A percentile compares a stretch with the other conserved stretches of the same genome.
Evolutionary conservation across 805 yeast genomes (phyloP).

Genomic region (Candida patagonica): DNA sequence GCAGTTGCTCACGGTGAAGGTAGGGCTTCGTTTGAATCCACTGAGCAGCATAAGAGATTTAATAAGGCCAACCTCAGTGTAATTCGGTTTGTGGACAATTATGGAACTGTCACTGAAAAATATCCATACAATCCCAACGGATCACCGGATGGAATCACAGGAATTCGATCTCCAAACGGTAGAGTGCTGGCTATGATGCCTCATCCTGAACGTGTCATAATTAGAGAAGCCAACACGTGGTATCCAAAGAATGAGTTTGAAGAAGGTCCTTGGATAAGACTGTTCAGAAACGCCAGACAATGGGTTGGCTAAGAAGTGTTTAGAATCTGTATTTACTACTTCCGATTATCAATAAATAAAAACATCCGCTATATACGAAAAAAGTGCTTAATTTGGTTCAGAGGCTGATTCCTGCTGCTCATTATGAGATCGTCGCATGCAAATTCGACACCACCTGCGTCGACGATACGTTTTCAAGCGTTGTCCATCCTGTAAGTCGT

Average conservation of each 20-base stretch:
- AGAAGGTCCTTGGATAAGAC: constrained; percentile 90
- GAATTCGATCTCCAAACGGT: constrained; percentile 82
- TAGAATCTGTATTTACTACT: background rate
- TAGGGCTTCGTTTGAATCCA: constrained; percentile 59
- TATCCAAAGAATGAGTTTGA: constrained; percentile 72
- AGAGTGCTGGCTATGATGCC: constrained; percentile 99
- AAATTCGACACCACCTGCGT: constrained; percentile 20
- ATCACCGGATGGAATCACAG: constrained; percentile 86
- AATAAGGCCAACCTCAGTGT: constrained; percentile 43
- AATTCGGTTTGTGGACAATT: constrained; percentile 81
- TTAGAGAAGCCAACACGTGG: constrained; percentile 86
- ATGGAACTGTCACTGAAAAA: constrained; percentile 70
- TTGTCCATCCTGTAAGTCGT: constrained; percentile 39
- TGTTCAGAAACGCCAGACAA: constrained; percentile 85
- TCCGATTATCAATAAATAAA: constrained; percentile 3
- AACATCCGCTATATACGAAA: too few species aligned
- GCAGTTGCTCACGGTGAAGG: constrained; percentile 99
- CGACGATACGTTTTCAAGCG: constrained; percentile 13
- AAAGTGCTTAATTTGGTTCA: too few species aligned
- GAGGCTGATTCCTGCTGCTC: background rate
- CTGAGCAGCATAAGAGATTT: constrained; percentile 40
- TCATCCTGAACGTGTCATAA: constrained; percentile 91
- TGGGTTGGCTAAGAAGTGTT: constrained; percentile 52
- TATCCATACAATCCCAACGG: constrained; percentile 97
- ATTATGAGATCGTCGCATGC: constrained; percentile 9